phyloP scores from a whole-genome alignment of 2,329 filamentous ascomycete species.

The Trichoderma asperellum region DNA sequence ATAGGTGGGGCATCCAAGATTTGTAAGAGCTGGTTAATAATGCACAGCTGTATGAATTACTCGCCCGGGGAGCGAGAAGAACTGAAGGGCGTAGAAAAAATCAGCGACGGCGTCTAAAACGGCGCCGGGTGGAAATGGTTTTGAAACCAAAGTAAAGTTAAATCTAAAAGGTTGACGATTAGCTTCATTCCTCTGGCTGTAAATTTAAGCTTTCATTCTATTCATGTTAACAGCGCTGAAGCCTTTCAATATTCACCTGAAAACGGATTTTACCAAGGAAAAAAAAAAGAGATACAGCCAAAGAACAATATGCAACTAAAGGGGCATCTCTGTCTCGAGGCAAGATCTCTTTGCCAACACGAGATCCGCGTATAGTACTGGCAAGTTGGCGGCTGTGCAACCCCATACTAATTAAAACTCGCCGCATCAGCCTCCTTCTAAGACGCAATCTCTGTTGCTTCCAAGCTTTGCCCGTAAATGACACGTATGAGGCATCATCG shows the following conservation, averaged over 20 bases:
- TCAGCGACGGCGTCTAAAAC: neutral
- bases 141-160: neutral
- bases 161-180: neutral
- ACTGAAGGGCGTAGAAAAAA: neutral
- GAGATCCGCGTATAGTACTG: neutral
- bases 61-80: neutral
- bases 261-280: neutral
- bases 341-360: neutral
- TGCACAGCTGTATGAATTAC: too few species aligned
- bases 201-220: neutral
- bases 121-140: neutral
- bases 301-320: neutral
- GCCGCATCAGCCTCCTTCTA: neutral
- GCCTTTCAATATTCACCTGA: neutral
- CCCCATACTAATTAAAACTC: conserved; percentile 3
- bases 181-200: neutral
- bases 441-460: neutral
- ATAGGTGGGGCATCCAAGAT: neutral
- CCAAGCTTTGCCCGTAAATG: neutral
- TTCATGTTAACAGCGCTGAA: neutral
- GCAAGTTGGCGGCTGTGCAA: conserved; percentile 10
- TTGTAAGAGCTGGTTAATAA: neutral
- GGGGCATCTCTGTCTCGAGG: neutral
- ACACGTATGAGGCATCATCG: conserved; percentile 16
- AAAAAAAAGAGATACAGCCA: neutral